Conservation (phyloP, 2,329 filamentous ascomycete species). For the Curvularia eragrostidis region DNA sequence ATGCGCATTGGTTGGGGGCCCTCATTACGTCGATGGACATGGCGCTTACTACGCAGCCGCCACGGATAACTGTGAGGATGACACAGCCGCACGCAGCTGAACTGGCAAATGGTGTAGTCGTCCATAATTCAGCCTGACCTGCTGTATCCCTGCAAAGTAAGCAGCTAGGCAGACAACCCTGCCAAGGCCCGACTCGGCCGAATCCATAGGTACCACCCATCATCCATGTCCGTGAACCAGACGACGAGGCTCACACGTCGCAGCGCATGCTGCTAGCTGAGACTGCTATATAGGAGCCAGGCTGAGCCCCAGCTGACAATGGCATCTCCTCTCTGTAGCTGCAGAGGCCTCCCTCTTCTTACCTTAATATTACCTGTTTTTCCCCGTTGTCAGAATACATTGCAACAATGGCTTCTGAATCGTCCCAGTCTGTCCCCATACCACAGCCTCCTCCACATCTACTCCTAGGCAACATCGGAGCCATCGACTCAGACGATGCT, state of each 20-base stretch:
- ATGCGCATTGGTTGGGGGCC: not conserved
- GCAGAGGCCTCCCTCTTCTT: not conserved
- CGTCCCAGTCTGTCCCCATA: slow-evolving; percentile 10
- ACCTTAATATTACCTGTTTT: not conserved
- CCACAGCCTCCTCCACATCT: slow-evolving; percentile 13
- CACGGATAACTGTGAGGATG: slow-evolving; percentile 18
- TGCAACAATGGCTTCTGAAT: slow-evolving; percentile 7
- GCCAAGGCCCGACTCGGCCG: slow-evolving; percentile 1
- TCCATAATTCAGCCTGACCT: not conserved
- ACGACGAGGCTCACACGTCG: slow-evolving; percentile 7
- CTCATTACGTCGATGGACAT: not conserved
- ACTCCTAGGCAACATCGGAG: slow-evolving; percentile 10
- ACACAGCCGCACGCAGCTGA: slow-evolving; percentile 17
- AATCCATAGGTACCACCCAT: not conserved
- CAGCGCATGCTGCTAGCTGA: not conserved
- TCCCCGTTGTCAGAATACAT: not conserved
- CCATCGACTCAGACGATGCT: slow-evolving; percentile 11
- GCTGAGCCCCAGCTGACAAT: not conserved
- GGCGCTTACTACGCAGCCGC: slow-evolving; percentile 38
- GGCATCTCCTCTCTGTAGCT: not conserved
- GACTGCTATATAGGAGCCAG: slow-evolving; percentile 1
- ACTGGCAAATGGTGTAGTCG: not conserved
- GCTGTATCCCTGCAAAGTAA: slow-evolving; percentile 8
- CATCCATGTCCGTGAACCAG: not conserved
- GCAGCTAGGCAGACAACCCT: slow-evolving; percentile 8